phyloP scores from a whole-genome alignment of 805 yeast genomes.

The Ogataea parapolymorpha region DNA sequence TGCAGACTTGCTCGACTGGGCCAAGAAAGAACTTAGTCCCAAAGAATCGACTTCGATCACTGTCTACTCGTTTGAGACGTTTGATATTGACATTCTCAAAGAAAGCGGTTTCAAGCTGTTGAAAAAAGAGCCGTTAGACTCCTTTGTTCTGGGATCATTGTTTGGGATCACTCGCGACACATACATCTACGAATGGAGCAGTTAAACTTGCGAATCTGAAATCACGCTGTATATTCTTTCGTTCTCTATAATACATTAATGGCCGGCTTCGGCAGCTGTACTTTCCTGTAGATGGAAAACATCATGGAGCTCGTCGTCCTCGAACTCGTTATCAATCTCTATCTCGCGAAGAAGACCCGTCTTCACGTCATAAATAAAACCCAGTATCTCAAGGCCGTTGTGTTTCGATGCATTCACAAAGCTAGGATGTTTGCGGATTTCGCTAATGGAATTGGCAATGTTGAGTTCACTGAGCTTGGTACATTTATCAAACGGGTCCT shows the following conservation, averaged over 20 bases:
- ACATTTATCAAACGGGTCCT: slow-evolving; percentile 52
- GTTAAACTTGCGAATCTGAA: not conserved
- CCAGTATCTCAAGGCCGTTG: slow-evolving; percentile 73
- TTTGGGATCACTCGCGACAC: slow-evolving; percentile 23
- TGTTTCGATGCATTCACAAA: slow-evolving; percentile 62
- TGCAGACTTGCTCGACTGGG: slow-evolving; percentile 61
- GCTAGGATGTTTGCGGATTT: slow-evolving; percentile 60
- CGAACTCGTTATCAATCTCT: slow-evolving; percentile 26
- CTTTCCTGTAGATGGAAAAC: slow-evolving; percentile 27
- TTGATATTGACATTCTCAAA: slow-evolving; percentile 36
- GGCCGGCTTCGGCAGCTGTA: slow-evolving; percentile 5
- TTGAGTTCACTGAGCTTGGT: slow-evolving; percentile 71
- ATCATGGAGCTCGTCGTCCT: slow-evolving; percentile 21
- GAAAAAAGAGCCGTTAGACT: slow-evolving; percentile 12
- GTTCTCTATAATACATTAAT: slow-evolving; percentile 1
- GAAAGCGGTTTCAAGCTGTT: slow-evolving; percentile 43
- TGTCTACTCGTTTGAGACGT: slow-evolving; percentile 49
- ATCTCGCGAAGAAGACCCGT: slow-evolving; percentile 56
- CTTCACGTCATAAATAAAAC: slow-evolving; percentile 78
- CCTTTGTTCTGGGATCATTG: slow-evolving; percentile 13
- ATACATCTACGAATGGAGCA: slow-evolving; percentile 10
- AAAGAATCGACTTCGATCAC: slow-evolving; percentile 41
- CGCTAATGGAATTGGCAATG: slow-evolving; percentile 67
- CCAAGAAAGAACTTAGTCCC: slow-evolving; percentile 43
- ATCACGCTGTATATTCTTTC: slow-evolving; percentile 4